A percentile compares a stretch with the other conserved stretches of the same genome.
Evolutionary conservation across 116 monocot genomes (phyloP).

Genomic region (Dioscorea cayenensis): DNA sequence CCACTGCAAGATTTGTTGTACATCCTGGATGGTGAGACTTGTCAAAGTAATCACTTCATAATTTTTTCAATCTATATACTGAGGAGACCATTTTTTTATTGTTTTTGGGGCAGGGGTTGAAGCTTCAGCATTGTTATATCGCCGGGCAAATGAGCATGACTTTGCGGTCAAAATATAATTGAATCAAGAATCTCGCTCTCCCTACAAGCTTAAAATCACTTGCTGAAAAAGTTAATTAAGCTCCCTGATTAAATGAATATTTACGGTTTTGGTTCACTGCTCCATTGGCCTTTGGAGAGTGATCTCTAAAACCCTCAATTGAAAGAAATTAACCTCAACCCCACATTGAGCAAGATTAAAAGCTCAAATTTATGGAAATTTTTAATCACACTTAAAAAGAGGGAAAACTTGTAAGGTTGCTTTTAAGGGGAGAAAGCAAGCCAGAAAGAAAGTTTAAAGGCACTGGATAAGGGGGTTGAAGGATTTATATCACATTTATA

Average conservation of each 20-base stretch:
- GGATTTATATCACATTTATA: too few species aligned
- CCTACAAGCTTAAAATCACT: neutral
- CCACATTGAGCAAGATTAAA: too few species aligned
- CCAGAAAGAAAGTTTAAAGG: too few species aligned
- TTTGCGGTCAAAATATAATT: constrained; percentile 28
- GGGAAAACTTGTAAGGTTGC: too few species aligned
- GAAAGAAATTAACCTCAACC: too few species aligned
- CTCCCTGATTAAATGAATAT: neutral
- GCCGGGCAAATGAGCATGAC: constrained; percentile 37
- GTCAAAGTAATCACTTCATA: too few species aligned
- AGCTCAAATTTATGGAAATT: too few species aligned
- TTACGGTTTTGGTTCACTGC: neutral
- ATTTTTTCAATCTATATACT: neutral
- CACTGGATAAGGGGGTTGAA: too few species aligned
- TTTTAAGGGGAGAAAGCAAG: too few species aligned
- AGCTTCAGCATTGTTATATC: constrained; percentile 47
- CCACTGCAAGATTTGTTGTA: constrained; percentile 74
- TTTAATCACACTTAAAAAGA: too few species aligned
- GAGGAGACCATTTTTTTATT: neutral
- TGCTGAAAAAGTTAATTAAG: neutral
- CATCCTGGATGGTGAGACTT: constrained; percentile 89
- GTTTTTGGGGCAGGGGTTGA: constrained; percentile 74
- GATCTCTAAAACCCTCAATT: too few species aligned
- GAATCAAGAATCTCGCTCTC: neutral
- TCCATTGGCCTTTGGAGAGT: too few species aligned